Evolutionary conservation across 148 eudicot species (phyloP).

Genomic region (Vaccinium macrocarpon): DNA sequence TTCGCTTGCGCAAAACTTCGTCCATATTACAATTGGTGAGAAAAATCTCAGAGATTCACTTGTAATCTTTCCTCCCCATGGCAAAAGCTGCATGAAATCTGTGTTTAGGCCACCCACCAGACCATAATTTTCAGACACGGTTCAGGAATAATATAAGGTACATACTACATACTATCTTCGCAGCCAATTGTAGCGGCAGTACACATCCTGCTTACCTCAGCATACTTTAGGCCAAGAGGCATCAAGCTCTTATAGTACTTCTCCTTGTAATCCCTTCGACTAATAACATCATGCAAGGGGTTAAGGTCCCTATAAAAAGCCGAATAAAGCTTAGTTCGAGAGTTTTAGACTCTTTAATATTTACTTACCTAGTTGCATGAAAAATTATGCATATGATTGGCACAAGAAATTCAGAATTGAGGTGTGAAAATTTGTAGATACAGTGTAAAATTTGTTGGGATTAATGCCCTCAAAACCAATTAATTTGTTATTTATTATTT

Average conservation of each 20-base stretch:
- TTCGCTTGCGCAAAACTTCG: conserved; percentile 61
- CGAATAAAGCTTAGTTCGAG: conserved; percentile 1
- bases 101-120: conserved; percentile 43
- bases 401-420: neutral
- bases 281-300: conserved; percentile 73
- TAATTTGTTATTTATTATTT: too few relatives aligned
- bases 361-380: neutral
- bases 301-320: conserved; percentile 73
- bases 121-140: conserved; percentile 26
- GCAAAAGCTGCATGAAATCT: conserved; percentile 82
- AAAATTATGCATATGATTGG: neutral
- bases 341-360: neutral
- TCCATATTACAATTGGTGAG: conserved; percentile 96
- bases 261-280: conserved; percentile 61
- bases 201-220: conserved; percentile 47
- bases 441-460: too few relatives aligned
- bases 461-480: too few relatives aligned
- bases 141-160: neutral
- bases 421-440: neutral
- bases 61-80: conserved; percentile 97
- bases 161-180: neutral
- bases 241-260: conserved; percentile 66
- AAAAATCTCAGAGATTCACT: conserved; percentile 86
- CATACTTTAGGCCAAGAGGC: conserved; percentile 70
- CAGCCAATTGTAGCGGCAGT: neutral